phyloP scores from a whole-genome alignment of 202 grass and related monocot genomes.

The Dendrocalamus latiflorus region DNA sequence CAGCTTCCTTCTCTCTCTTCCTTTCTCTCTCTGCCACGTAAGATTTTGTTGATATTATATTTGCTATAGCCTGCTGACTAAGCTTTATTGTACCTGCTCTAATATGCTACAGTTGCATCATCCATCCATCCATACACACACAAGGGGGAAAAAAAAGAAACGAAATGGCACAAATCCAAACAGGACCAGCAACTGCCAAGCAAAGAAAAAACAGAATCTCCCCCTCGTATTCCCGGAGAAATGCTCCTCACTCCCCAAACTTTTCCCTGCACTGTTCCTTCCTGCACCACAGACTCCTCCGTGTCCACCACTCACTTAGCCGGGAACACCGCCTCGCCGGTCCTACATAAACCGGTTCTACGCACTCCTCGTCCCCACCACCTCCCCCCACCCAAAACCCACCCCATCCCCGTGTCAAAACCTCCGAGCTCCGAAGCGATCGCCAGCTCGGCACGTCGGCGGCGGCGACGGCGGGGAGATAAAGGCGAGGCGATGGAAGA shows the following conservation, averaged over 20 bases:
- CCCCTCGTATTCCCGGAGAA: slow-evolving; percentile 19
- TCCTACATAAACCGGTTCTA: slow-evolving; percentile 28
- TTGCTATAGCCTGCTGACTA: too few relatives aligned
- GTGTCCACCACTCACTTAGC: neutral
- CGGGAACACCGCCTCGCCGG: neutral
- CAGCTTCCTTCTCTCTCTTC: too few relatives aligned
- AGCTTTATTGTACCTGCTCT: too few relatives aligned
- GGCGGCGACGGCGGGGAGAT: neutral
- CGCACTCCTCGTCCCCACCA: neutral
- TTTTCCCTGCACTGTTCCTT: neutral
- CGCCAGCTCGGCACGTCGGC: slow-evolving; percentile 41
- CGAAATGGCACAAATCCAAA: too few relatives aligned
- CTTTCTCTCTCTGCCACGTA: too few relatives aligned
- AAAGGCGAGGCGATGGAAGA: neutral
- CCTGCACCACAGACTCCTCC: neutral
- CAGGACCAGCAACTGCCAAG: too few relatives aligned
- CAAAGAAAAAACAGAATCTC: too few relatives aligned
- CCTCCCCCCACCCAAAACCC: slow-evolving; percentile 6
- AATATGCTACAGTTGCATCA: too few relatives aligned
- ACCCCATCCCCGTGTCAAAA: slow-evolving; percentile 52
- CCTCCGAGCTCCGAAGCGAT: slow-evolving; percentile 33
- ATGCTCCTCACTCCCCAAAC: neutral
- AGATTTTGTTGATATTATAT: too few relatives aligned
- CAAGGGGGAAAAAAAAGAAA: too few relatives aligned
- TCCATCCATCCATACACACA: too few relatives aligned